Conservation (phyloP, 1,139 yeast species). For the Geotrichum candidum region DNA sequence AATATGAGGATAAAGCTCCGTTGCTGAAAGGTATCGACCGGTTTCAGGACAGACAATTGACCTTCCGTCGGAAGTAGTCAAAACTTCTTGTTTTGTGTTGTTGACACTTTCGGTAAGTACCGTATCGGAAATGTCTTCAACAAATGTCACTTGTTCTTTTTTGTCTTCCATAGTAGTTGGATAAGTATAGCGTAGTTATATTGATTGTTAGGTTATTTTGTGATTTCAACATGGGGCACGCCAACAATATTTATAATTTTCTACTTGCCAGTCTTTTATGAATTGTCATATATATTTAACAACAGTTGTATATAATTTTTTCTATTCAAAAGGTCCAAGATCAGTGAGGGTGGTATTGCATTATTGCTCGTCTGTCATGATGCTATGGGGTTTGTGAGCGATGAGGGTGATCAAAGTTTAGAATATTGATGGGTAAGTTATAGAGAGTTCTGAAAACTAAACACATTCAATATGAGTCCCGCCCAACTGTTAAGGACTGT, state of each 20-base stretch:
- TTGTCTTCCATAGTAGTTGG: not conserved
- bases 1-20: slow-evolving; percentile 10
- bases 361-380: not conserved
- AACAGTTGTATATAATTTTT: too few relatives aligned
- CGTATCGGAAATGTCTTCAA: not conserved
- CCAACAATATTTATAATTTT: not conserved
- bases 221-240: not conserved
- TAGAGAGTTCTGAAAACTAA: not conserved
- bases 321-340: not conserved
- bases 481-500: too few relatives aligned
- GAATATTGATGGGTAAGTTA: too few relatives aligned
- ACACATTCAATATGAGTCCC: not conserved
- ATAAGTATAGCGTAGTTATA: not conserved
- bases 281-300: too few relatives aligned
- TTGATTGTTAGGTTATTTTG: not conserved
- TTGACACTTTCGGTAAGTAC: not conserved
- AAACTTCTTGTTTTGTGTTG: not conserved
- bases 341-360: not conserved
- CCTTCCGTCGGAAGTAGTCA: not conserved
- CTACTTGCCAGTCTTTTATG: too few relatives aligned
- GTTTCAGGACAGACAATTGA: not conserved
- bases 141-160: not conserved
- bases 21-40: slow-evolving; percentile 1
- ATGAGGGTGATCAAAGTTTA: not conserved
- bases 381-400: not conserved